phyloP scores from a whole-genome alignment of 1,139 yeast species.

The Magnusiomyces fungicola region DNA sequence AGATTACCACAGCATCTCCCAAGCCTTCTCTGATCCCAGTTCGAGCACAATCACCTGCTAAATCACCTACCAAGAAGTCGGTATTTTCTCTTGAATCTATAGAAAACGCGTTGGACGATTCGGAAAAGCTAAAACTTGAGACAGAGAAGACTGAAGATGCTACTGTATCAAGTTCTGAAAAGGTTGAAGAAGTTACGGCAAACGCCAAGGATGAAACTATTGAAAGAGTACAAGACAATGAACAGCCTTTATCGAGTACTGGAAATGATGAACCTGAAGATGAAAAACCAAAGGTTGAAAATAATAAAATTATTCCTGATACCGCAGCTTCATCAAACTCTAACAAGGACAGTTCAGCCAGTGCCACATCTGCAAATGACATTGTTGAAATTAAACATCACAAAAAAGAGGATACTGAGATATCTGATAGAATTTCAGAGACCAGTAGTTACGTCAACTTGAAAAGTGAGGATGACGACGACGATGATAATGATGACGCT shows the following conservation, averaged over 20 bases:
- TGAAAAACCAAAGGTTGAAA: too few relatives aligned
- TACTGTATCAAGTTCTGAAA: too few relatives aligned
- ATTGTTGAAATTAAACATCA: neutral
- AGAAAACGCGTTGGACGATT: neutral
- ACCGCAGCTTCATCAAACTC: too few relatives aligned
- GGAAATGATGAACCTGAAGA: too few relatives aligned
- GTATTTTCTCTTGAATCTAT: neutral
- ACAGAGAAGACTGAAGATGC: too few relatives aligned
- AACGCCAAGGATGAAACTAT: too few relatives aligned
- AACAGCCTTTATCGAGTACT: too few relatives aligned
- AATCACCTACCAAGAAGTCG: neutral
- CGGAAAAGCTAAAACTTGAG: too few relatives aligned
- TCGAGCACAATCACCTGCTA: neutral
- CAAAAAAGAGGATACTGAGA: neutral
- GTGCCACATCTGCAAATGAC: slow-evolving; percentile 1
- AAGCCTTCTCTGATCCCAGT: neutral
- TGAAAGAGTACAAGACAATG: too few relatives aligned
- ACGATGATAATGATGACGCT: slow-evolving; percentile 3
- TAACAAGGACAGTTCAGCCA: too few relatives aligned
- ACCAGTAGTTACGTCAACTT: neutral
- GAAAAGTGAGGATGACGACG: slow-evolving; percentile 3
- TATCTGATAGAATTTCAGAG: slow-evolving; percentile 1
- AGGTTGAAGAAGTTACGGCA: too few relatives aligned
- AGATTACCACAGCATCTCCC: neutral
- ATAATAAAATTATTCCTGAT: too few relatives aligned